Conservation (phyloP, 1,284 basidiomycete genomes). For the Takashimella tepidaria region DNA sequence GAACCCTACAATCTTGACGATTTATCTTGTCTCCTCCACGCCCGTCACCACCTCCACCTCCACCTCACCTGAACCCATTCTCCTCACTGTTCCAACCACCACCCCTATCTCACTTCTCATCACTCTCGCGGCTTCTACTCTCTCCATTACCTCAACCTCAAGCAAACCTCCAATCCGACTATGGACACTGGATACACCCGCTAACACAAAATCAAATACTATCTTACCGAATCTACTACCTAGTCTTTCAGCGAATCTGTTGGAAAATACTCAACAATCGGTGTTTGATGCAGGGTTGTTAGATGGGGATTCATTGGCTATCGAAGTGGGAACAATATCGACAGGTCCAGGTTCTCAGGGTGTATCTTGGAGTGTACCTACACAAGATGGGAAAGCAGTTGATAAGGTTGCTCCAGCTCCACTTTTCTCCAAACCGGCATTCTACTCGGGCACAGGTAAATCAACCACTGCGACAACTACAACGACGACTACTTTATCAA, state of each 20-base stretch:
- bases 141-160: conserved; percentile 7
- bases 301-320: conserved; percentile 32
- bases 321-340: conserved; percentile 32
- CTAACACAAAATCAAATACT: neutral
- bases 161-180: conserved; percentile 19
- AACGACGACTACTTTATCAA: conserved; percentile 42
- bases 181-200: conserved; percentile 16
- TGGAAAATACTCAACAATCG: conserved; percentile 9
- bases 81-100: conserved; percentile 13
- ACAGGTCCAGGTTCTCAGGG: conserved; percentile 26
- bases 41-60: neutral
- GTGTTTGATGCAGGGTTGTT: conserved; percentile 23
- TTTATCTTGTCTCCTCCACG: conserved; percentile 48
- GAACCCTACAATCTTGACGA: conserved; percentile 64
- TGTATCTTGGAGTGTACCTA: conserved; percentile 23
- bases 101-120: conserved; percentile 4
- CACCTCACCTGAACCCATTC: too few species aligned
- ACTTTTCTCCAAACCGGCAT: conserved; percentile 39
- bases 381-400: conserved; percentile 31
- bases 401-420: conserved; percentile 33
- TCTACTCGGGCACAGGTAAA: conserved; percentile 42
- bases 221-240: conserved; percentile 16
- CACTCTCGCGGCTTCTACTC: conserved; percentile 8
- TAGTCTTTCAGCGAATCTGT: conserved; percentile 17
- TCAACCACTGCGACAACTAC: conserved; percentile 47